Conservation (phyloP, 1,284 basidiomycete genomes). For the Puccinia sorghi region DNA sequence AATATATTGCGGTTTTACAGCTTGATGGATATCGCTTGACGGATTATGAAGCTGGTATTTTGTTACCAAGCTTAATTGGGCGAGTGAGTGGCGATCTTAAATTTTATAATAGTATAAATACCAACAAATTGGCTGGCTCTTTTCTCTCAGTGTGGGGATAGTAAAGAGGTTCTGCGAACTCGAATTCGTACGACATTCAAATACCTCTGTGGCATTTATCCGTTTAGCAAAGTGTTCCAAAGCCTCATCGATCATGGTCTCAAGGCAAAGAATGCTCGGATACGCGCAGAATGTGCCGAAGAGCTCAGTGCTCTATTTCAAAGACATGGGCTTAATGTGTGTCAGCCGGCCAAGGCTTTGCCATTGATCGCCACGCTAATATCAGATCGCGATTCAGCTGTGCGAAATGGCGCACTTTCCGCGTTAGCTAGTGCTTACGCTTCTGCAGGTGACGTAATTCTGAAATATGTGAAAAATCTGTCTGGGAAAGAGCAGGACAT, state of each 20-base stretch:
- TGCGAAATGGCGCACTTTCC: constrained; percentile 77
- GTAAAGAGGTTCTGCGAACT: constrained; percentile 60
- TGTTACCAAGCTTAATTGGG: constrained; percentile 84
- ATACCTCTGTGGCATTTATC: constrained; percentile 67
- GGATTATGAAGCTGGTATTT: constrained; percentile 82
- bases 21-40: constrained; percentile 75
- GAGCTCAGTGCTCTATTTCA: constrained; percentile 76
- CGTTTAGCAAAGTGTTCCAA: constrained; percentile 85
- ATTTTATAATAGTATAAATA: background rate
- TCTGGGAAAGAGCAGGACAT: constrained; percentile 85
- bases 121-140: constrained; percentile 21
- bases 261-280: constrained; percentile 84
- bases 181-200: constrained; percentile 62
- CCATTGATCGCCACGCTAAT: constrained; percentile 77
- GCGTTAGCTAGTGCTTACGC: constrained; percentile 80
- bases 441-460: constrained; percentile 80
- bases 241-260: constrained; percentile 80
- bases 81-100: constrained; percentile 66
- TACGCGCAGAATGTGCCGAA: constrained; percentile 78
- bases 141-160: constrained; percentile 62
- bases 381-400: constrained; percentile 80
- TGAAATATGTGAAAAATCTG: constrained; percentile 73
- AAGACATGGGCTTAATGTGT: constrained; percentile 78
- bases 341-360: constrained; percentile 71
- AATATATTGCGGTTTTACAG: constrained; percentile 73